phyloP scores from a whole-genome alignment of 2,329 filamentous ascomycete species.

The Xylaria sp. region DNA sequence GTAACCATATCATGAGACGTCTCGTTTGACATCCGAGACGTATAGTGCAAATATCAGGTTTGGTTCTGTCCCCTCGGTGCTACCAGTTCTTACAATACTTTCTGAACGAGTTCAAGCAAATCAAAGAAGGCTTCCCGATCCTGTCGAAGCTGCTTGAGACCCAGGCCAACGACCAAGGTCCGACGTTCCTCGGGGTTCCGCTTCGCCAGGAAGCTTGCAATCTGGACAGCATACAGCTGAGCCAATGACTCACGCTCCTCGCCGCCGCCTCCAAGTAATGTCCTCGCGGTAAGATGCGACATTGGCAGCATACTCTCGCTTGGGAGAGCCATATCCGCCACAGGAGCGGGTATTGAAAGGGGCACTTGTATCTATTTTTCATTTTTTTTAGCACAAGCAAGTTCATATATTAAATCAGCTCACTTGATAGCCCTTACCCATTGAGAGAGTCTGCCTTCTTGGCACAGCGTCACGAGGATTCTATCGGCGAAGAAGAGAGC shows the following conservation, averaged over 20 bases:
- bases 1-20: constrained; percentile 1
- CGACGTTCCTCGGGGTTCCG: constrained; percentile 61
- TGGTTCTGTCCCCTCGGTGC: neutral
- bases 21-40: neutral
- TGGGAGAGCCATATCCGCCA: constrained; percentile 55
- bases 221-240: constrained; percentile 83
- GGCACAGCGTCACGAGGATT: constrained; percentile 82
- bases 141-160: constrained; percentile 46
- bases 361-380: constrained; percentile 66
- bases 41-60: neutral
- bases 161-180: constrained; percentile 58
- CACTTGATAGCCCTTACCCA: constrained; percentile 61
- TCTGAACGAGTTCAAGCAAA: constrained; percentile 56
- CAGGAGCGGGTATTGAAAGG: constrained; percentile 59
- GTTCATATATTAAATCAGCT: neutral
- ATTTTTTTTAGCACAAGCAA: constrained; percentile 4
- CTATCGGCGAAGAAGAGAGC: constrained; percentile 78
- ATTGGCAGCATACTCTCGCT: constrained; percentile 59
- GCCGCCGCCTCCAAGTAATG: constrained; percentile 77
- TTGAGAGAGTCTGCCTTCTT: constrained; percentile 79
- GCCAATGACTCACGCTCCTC: constrained; percentile 75
- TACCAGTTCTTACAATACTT: constrained; percentile 41
- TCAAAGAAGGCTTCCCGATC: constrained; percentile 58
- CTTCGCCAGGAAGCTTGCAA: constrained; percentile 72
- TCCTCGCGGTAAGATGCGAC: constrained; percentile 77